Conservation (phyloP, 2,329 filamentous ascomycete species). For the Trichoderma pleuroti region DNA sequence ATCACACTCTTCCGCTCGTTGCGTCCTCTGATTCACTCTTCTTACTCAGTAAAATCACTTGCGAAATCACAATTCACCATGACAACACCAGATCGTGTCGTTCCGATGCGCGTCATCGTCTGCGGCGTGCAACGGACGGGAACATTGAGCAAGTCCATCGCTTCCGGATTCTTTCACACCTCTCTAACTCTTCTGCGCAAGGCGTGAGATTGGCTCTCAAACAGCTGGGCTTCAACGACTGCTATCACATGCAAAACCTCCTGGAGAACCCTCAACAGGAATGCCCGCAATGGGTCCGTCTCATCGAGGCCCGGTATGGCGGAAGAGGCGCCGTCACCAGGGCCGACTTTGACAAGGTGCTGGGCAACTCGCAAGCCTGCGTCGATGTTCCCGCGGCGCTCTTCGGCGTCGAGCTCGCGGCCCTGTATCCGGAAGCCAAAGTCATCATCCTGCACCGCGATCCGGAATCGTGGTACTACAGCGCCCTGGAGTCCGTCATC, state of each 20-base stretch:
- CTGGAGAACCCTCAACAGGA: slow-evolving; percentile 27
- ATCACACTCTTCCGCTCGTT: not conserved
- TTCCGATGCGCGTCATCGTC: slow-evolving; percentile 41
- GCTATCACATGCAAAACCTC: slow-evolving; percentile 37
- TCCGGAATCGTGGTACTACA: slow-evolving; percentile 37
- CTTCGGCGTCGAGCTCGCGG: slow-evolving; percentile 37
- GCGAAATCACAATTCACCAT: not conserved
- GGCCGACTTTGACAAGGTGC: slow-evolving; percentile 44
- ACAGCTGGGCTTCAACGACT: slow-evolving; percentile 36
- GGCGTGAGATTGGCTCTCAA: slow-evolving; percentile 35
- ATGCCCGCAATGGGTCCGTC: slow-evolving; percentile 30
- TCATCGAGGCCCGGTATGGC: slow-evolving; percentile 33
- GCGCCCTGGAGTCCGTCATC: slow-evolving; percentile 28
- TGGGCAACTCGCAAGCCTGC: slow-evolving; percentile 48
- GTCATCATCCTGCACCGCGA: slow-evolving; percentile 40
- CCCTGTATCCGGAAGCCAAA: slow-evolving; percentile 36
- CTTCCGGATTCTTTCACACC: not conserved
- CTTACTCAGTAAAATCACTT: not conserved
- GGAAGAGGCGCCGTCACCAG: slow-evolving; percentile 32
- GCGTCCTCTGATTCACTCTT: too few relatives aligned
- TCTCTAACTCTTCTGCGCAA: slow-evolving; percentile 19
- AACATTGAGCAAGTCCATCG: slow-evolving; percentile 32
- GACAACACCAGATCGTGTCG: slow-evolving; percentile 28
- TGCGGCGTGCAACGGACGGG: slow-evolving; percentile 39
- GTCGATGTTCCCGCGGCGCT: slow-evolving; percentile 57